Evolutionary conservation across 257 asterid genomes (phyloP), one percentile per base, ranked within the genome.

Genomic region (Nicotiana tomentosiformis): DNA sequence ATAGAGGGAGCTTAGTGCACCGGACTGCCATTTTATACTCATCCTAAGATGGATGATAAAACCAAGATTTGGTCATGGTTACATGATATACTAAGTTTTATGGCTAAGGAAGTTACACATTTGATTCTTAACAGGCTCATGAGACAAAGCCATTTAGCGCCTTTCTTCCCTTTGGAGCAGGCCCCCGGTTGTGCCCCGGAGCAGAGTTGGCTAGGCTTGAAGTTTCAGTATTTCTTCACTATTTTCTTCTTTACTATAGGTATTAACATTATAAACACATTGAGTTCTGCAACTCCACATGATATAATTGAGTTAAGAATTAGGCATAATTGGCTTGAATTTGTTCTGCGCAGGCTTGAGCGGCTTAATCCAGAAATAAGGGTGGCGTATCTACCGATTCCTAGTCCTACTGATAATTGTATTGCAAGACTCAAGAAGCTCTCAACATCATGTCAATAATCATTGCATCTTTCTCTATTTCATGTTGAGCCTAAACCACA

Each of bases 101-200:
- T 35, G 29, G 77, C 32, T 69, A 35, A 67, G 51, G 51, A 67
- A 68, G 56, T 39, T 37, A 69, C 77, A 43, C 1, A n/a, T 20
- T 70, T 46, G 61, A 23, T 23, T 46, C 20, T 20, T 46, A 0
- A 7, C 79, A 72, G 60, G 61, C 46, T 23, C 35, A 46, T 4
- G 79, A 72, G 35, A 9, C 39, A 3, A 70, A 70, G 20, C 57
- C 39, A 72, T 70, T n/a, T 70, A 72, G 37, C 39, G 20, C 23
- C 37, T 72, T 72, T 46, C 60, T 46, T 49, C 79, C 79, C 39
- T 72, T 72, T 72, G 37, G 79, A 72, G 39, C 61, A 46, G 79
- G 79, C 2, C 78, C 61, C 14, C 35, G 61, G 1, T 72, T 72
- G 37, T 72, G 61, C 37, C 79, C 79, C 7, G 79, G 79, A 23